Conservation (phyloP, 1,139 yeast genomes). For the Zhuliangozyma blackwelliae region DNA sequence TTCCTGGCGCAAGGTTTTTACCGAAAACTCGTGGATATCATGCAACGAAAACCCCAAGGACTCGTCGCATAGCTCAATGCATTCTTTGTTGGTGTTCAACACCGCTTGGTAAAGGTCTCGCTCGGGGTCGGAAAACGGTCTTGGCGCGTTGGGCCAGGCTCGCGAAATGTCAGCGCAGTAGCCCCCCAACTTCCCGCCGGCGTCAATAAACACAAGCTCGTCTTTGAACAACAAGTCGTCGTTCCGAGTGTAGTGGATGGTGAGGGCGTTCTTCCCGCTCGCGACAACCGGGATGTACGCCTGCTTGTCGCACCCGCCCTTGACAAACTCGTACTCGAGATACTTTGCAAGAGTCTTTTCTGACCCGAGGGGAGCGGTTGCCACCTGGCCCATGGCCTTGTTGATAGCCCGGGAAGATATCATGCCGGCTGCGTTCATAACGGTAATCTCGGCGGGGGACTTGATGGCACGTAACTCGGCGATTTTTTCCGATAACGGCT, state of each 20-base stretch:
- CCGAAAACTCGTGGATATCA: constrained; percentile 72
- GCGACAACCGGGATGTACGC: constrained; percentile 98
- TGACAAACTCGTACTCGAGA: constrained; percentile 75
- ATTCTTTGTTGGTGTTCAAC: constrained; percentile 71
- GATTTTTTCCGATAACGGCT: constrained; percentile 44
- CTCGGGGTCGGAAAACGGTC: constrained; percentile 72
- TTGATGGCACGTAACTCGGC: constrained; percentile 65
- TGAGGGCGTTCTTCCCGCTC: constrained; percentile 80
- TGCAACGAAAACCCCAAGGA: constrained; percentile 53
- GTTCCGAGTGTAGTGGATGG: constrained; percentile 87
- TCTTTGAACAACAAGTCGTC: constrained; percentile 71
- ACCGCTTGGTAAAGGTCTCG: constrained; percentile 86
- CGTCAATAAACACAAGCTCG: constrained; percentile 90
- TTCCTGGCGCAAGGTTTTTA: constrained; percentile 55
- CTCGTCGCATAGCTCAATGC: constrained; percentile 66
- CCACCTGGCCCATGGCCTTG: constrained; percentile 64
- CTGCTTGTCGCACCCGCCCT: constrained; percentile 83
- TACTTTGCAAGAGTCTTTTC: constrained; percentile 81
- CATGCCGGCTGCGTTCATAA: constrained; percentile 79
- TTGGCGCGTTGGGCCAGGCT: constrained; percentile 84
- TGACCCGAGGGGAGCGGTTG: constrained; percentile 44
- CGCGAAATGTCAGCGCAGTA: constrained; percentile 95
- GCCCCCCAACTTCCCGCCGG: constrained; percentile 92
- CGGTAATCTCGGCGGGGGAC: constrained; percentile 67
- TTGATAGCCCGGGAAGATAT: constrained; percentile 82